Evolutionary conservation across 495 filamentous ascomycete species (phyloP).

Genomic region (Rhizodiscina lignyota): DNA sequence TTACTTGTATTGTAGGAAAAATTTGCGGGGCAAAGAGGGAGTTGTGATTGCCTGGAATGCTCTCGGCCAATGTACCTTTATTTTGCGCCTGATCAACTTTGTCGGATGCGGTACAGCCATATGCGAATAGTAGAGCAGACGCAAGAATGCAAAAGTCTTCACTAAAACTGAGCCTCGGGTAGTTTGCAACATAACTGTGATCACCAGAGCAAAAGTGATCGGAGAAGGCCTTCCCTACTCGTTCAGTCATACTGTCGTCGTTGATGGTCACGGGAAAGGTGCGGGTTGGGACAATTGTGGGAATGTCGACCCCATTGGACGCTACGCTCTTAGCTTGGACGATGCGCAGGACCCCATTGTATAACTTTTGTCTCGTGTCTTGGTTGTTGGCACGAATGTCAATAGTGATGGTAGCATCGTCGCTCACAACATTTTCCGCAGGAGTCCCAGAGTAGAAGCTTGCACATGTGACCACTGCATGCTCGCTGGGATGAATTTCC

Average conservation of each 20-base stretch:
- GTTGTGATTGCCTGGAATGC: constrained; percentile 1
- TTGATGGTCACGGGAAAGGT: constrained; percentile 12
- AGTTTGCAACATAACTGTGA: background rate
- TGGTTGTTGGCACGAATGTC: constrained; percentile 28
- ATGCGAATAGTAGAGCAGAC: background rate
- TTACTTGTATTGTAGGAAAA: background rate
- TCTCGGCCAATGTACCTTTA: constrained; percentile 1
- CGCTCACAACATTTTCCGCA: constrained; percentile 37
- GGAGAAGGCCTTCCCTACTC: constrained; percentile 21
- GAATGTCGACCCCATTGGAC: background rate
- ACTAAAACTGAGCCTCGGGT: background rate
- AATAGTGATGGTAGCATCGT: constrained; percentile 28
- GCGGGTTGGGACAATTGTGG: background rate
- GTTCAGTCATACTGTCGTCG: constrained; percentile 15
- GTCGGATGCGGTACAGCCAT: background rate
- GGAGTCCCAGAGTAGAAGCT: constrained; percentile 32
- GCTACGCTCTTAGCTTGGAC: background rate
- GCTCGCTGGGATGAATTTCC: constrained; percentile 30
- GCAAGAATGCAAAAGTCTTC: constrained; percentile 1
- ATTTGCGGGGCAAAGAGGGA: constrained; percentile 1
- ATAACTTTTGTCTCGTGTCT: background rate
- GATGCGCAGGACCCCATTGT: background rate
- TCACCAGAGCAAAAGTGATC: constrained; percentile 20
- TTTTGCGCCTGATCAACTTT: background rate
- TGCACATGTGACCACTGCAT: constrained; percentile 34